phyloP scores from a whole-genome alignment of 140 eudicot genomes.

The Bidens hawaiensis region DNA sequence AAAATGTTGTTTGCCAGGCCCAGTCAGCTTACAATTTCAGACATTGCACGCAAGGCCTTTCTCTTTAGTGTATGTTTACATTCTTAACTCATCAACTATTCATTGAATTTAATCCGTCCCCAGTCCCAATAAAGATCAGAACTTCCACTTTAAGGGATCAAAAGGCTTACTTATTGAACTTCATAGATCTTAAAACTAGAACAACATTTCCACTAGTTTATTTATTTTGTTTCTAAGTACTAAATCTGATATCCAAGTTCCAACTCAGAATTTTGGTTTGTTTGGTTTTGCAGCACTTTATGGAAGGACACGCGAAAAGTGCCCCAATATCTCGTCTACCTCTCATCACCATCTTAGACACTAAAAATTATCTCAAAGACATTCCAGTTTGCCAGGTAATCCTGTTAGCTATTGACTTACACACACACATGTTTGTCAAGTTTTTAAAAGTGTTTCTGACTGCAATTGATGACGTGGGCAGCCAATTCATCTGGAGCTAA shows the following conservation, averaged over 20 bases:
- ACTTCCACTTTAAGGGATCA: not conserved
- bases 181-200: not conserved
- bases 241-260: constrained; percentile 5
- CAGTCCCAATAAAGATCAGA: constrained; percentile 5
- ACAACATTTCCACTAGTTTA: not conserved
- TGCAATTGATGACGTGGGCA: constrained; percentile 29
- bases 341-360: constrained; percentile 76
- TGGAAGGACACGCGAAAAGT: constrained; percentile 99
- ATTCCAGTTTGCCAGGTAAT: constrained; percentile 95
- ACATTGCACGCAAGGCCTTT: constrained; percentile 95
- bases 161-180: constrained; percentile 1
- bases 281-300: constrained; percentile 73
- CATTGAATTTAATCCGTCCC: not conserved
- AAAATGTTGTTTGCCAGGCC: constrained; percentile 50
- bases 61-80: constrained; percentile 75
- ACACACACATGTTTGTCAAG: not conserved
- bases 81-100: constrained; percentile 16
- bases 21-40: constrained; percentile 86
- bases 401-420: not conserved
- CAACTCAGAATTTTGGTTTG: constrained; percentile 1
- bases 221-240: constrained; percentile 1
- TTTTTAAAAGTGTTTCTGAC: constrained; percentile 20
- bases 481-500: constrained; percentile 95
- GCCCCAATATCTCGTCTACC: constrained; percentile 93
- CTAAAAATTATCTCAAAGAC: constrained; percentile 67